Percentiles rank a stretch among this genome's conserved stretches.
phyloP scores from a whole-genome alignment of 2,329 filamentous ascomycete species.

The Coniochaeta sp. region DNA sequence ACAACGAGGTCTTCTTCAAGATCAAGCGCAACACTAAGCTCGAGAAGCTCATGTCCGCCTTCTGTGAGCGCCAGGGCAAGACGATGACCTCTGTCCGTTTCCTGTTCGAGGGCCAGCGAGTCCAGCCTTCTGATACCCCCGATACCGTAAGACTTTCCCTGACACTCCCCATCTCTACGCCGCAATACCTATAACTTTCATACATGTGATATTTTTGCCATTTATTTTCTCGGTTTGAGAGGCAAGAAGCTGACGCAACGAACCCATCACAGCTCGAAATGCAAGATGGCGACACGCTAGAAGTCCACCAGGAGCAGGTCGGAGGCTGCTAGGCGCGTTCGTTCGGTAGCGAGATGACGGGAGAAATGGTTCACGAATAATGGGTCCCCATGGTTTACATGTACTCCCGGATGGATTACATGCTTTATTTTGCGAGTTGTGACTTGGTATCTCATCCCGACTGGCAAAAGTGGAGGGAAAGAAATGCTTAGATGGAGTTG shows the following conservation, averaged over 20 bases:
- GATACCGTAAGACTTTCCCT: slow-evolving; percentile 64
- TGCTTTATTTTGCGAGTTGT: background rate
- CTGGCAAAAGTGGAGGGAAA: background rate
- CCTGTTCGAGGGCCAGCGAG: slow-evolving; percentile 90
- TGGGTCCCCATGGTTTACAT: background rate
- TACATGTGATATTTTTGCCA: too few relatives aligned
- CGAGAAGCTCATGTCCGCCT: slow-evolving; percentile 97
- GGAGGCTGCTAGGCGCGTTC: slow-evolving; percentile 49
- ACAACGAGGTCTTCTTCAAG: slow-evolving; percentile 99
- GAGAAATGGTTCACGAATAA: background rate
- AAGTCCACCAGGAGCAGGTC: slow-evolving; percentile 97
- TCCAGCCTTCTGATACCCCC: slow-evolving; percentile 82
- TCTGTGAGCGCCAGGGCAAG: slow-evolving; percentile 95
- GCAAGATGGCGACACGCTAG: slow-evolving; percentile 89
- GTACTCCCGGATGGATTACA: background rate
- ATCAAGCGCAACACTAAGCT: slow-evolving; percentile 96
- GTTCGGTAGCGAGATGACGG: background rate
- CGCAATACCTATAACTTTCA: background rate
- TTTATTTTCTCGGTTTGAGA: too few relatives aligned
- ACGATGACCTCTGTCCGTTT: slow-evolving; percentile 78
- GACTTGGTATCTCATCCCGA: background rate
- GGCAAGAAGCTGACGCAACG: background rate
- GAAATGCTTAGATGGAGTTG: background rate
- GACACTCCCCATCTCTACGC: background rate
- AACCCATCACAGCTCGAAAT: slow-evolving; percentile 70